Base-by-base conservation (phyloP, 139 green algal species). In the Coelastrella sp. region DNA sequence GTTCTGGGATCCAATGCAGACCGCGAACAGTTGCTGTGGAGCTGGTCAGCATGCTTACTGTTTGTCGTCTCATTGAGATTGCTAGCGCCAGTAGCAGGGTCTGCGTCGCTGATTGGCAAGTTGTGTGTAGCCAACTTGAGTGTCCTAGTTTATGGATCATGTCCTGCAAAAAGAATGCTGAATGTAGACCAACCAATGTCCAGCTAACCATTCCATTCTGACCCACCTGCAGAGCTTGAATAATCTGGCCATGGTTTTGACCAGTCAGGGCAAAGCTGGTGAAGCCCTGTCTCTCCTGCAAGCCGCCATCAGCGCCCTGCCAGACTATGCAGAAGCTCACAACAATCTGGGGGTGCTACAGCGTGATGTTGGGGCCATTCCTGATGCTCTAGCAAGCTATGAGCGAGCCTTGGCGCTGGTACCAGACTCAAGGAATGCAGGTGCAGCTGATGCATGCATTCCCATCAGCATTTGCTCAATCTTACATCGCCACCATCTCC, bases 331-430 rank as follows among this genome's bases (percentile, higher is more conserved):
- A 76, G 97, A 99, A 92, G 98, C 98, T 0, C 95, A 97, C 93
- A 99, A 99, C 93, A 99, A 99, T 92, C 92, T 99, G 84, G 98
- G 95, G 0, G 96, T 98, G 89, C 94, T 99, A 86, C 95, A 97
- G 84, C 91, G 95, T 7, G 95, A 97, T 72, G 87, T 95, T 58
- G 95, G 95, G 0, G 90, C 88, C 19, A 91, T 95, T 22, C 57
- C 84, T 17, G 92, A 97, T 35, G 96, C 96, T 0, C 88, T 99
- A 6, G 90, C 92, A 6, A 95, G 93, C 73, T 99, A 99, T 87
- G 82, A 93, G 17, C 85, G 91, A 6, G 98, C 95, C 90, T 80
- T 98, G 84, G 87, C 95, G 81, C 93, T 98, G 24, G 92, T 91
- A 3, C 93, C 95, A 0, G 79, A 94, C 81, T 95, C 94, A 24